phyloP scores from a whole-genome alignment of 352 stramenopile genomes.

The Phytophthora syringae region DNA sequence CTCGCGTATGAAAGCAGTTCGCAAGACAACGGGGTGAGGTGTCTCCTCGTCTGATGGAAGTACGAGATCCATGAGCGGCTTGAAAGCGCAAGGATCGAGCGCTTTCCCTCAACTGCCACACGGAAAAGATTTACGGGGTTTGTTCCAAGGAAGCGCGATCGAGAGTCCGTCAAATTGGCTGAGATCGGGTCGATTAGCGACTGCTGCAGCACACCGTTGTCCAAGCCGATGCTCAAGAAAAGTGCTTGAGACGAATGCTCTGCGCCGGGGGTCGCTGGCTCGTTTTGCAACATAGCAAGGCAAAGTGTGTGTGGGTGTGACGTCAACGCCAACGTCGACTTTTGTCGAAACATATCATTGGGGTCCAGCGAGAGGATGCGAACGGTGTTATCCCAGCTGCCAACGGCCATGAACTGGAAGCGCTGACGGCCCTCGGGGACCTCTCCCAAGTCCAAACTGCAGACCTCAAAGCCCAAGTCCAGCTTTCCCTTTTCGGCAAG shows the following conservation, averaged over 20 bases:
- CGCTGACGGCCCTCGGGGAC: slow-evolving; percentile 94
- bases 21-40: slow-evolving; percentile 96
- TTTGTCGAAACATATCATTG: slow-evolving; percentile 89
- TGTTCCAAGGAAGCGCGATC: slow-evolving; percentile 94
- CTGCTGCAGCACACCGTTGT: slow-evolving; percentile 97
- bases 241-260: slow-evolving; percentile 64
- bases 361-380: slow-evolving; percentile 96
- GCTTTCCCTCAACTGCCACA: slow-evolving; percentile 88
- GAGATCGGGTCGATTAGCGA: slow-evolving; percentile 90
- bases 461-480: slow-evolving; percentile 97
- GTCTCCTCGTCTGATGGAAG: slow-evolving; percentile 89
- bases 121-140: slow-evolving; percentile 96
- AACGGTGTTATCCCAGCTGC: slow-evolving; percentile 91
- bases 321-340: slow-evolving; percentile 82
- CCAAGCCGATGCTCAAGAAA: slow-evolving; percentile 91
- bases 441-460: slow-evolving; percentile 96
- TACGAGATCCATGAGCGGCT: slow-evolving; percentile 97
- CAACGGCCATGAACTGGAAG: slow-evolving; percentile 97
- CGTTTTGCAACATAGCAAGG: slow-evolving; percentile 79
- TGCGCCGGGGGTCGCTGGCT: slow-evolving; percentile 62
- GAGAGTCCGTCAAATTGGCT: slow-evolving; percentile 82
- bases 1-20: slow-evolving; percentile 95
- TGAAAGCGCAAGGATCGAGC: slow-evolving; percentile 95
- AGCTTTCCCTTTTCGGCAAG: slow-evolving; percentile 94
- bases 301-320: slow-evolving; percentile 88